A percentile compares a stretch with the other conserved stretches of the same genome.
Evolutionary conservation across 2,329 filamentous ascomycete genomes (phyloP).

Genomic region (Sarocladium oryzae): DNA sequence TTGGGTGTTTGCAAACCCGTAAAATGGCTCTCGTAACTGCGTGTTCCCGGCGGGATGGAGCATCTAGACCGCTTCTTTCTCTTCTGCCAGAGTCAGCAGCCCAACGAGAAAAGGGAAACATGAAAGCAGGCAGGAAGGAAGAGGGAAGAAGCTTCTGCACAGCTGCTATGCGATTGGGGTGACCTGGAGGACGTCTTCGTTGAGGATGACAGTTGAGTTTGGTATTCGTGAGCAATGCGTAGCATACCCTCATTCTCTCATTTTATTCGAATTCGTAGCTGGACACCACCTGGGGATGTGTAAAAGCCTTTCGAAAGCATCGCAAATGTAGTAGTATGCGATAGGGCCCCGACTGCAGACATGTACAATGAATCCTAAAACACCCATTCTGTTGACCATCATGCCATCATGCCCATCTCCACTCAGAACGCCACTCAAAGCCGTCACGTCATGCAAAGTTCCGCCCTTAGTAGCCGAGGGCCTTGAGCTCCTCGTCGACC

Average conservation of each 20-base stretch:
- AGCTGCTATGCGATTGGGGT: too few relatives aligned
- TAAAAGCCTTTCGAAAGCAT: too few relatives aligned
- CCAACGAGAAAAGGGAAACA: too few relatives aligned
- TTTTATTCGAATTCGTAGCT: background rate
- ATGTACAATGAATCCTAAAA: background rate
- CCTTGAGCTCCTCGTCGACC: slow-evolving; percentile 58
- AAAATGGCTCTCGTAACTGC: too few relatives aligned
- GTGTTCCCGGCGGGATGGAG: too few relatives aligned
- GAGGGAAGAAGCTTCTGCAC: too few relatives aligned
- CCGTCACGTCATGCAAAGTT: background rate
- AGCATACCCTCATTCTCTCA: background rate
- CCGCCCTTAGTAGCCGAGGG: slow-evolving; percentile 4
- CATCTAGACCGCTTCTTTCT: too few relatives aligned
- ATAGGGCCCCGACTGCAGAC: background rate
- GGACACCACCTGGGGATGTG: background rate
- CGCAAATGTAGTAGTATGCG: background rate
- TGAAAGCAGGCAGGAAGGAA: too few relatives aligned
- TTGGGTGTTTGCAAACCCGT: too few relatives aligned
- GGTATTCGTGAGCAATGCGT: background rate
- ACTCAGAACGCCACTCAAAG: background rate
- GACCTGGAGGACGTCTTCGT: too few relatives aligned
- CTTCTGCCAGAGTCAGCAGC: too few relatives aligned
- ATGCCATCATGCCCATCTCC: background rate
- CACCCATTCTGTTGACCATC: background rate
- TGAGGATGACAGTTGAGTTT: too few relatives aligned